Base-by-base conservation (phyloP, 2,329 filamentous ascomycete genomes). In the Cladosporium sp. region DNA sequence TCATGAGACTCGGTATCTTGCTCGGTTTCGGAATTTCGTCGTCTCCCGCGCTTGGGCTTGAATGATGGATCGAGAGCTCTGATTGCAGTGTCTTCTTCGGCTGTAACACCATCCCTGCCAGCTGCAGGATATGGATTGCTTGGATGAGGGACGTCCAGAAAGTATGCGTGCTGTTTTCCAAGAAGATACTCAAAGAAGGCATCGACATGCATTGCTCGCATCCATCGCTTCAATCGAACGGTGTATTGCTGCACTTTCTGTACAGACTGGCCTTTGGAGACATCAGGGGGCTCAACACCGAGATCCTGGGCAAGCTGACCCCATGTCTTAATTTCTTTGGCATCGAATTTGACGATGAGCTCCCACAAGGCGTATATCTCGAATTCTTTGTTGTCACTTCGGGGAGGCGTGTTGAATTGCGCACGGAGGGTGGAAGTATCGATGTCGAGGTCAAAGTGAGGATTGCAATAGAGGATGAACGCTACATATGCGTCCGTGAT, bases 181-280 rank as follows among this genome's bases (percentile, higher is more conserved):
- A 92, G 77, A 16, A 94, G 80, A 65, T 89, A 96, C 65, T 95
- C 89, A 62, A 95, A 96, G 66, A 96, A 96, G 9, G 89, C 87
- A 73, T 95, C 88, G 46, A 95, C 83, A 66, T 95, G 91, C 86
- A 95, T 92, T 4, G 90, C 91, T 65, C 89, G 88, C 88, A 96
- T 93, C 91, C 91, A 96, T 63, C 92, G 84, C 53, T 96, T 96
- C 51, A 96, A 72, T 52, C 91, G 80, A 40, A 96, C 91, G 38
- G 88, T 89, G 73, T 95, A 96, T 67, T 96, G 91, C 66, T 95
- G 89, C 51, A 96, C 86, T 67, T 95, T 95, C 65, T 96, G 92
- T 1, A 86, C 84, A 66, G 89, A 95, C 42, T 66, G 65, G 20
- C 88, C 87, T 66, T 92, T 93, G 52, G 86, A 82, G 19, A 83